A percentile compares a stretch with the other conserved stretches of the same genome.
These are phyloP conservation scores for Trypanosoma platydactyli DNA, from an alignment of 208 protist genomes.

Conservation along the genomic window DNA sequence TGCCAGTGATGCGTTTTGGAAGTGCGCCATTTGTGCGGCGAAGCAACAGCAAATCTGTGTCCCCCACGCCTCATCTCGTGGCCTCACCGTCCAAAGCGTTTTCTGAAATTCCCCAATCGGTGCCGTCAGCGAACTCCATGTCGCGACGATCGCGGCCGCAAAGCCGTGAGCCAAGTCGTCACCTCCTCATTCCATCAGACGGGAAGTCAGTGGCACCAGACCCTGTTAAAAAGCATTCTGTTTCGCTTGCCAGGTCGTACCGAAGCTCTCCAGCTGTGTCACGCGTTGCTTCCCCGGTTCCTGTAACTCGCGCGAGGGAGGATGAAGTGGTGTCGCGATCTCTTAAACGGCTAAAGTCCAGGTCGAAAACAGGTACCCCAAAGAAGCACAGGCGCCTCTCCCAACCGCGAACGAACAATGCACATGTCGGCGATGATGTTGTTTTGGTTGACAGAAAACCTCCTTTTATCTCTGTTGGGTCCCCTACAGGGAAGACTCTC, in stretches of 20 bases:
- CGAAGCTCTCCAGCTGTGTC: slow-evolving; percentile 1
- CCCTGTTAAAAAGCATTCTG: background rate
- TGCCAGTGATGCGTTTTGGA: slow-evolving; percentile 69
- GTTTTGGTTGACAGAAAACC: background rate
- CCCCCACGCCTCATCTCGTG: background rate
- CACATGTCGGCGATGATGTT: no score
- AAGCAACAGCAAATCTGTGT: slow-evolving; percentile 14
- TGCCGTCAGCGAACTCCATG: background rate
- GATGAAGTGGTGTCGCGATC: background rate
- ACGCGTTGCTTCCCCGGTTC: slow-evolving; percentile 6
- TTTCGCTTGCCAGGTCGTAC: slow-evolving; percentile 17
- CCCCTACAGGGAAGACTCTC: slow-evolving; percentile 1
- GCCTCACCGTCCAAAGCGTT: no score
- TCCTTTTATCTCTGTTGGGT: slow-evolving; percentile 21
- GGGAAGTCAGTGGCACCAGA: background rate
- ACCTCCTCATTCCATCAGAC: background rate
- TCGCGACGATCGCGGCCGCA: slow-evolving; percentile 12
- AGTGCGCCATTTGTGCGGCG: slow-evolving; percentile 10
- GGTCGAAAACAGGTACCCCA: background rate
- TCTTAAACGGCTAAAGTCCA: slow-evolving; percentile 16
- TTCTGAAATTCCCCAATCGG: background rate
- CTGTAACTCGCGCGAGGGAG: background rate
- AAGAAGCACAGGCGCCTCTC: background rate
- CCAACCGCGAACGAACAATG: background rate
- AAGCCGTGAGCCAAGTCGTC: slow-evolving; percentile 21